A percentile compares a stretch with the other conserved stretches of the same genome.
Conservation (phyloP, 2,329 filamentous ascomycete species). For the Madurella mycetomatis region DNA sequence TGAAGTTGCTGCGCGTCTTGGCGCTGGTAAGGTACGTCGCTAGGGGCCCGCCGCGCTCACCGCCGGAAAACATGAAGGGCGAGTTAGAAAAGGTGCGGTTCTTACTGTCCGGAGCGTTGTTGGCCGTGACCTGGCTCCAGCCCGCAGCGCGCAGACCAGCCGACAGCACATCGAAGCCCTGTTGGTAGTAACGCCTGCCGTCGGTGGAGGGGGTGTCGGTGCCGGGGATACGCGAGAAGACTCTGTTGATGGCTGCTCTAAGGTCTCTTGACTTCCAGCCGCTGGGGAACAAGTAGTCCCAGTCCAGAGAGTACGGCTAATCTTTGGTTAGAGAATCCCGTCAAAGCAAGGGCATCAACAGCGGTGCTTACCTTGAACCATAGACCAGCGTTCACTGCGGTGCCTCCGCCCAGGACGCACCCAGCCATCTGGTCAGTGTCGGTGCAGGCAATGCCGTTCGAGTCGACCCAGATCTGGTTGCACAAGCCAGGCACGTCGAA, state of each 20-base stretch:
- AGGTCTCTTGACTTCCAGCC: slow-evolving; percentile 64
- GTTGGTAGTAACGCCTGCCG: slow-evolving; percentile 56
- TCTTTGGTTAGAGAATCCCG: too few species aligned
- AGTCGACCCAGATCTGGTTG: slow-evolving; percentile 62
- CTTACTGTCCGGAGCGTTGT: slow-evolving; percentile 54
- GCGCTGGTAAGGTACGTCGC: slow-evolving; percentile 62
- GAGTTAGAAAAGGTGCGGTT: slow-evolving; percentile 57
- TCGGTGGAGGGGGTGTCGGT: slow-evolving; percentile 58
- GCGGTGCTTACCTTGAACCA: slow-evolving; percentile 50
- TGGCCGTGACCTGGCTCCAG: slow-evolving; percentile 57
- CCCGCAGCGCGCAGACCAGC: slow-evolving; percentile 50
- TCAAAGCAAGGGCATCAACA: too few species aligned
- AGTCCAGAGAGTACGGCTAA: slow-evolving; percentile 53
- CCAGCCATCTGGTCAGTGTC: slow-evolving; percentile 65
- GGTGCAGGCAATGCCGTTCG: slow-evolving; percentile 55
- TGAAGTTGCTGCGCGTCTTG: slow-evolving; percentile 54
- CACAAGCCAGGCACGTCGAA: slow-evolving; percentile 63
- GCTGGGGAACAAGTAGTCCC: slow-evolving; percentile 59
- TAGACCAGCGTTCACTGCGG: slow-evolving; percentile 59
- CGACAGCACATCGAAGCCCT: slow-evolving; percentile 56
- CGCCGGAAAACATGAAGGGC: slow-evolving; percentile 59
- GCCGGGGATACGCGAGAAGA: slow-evolving; percentile 60
- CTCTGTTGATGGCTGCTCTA: slow-evolving; percentile 48
- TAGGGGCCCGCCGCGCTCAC: slow-evolving; percentile 60
- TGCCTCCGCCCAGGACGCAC: slow-evolving; percentile 59